Base-by-base conservation (phyloP, 2,329 filamentous ascomycete genomes). In the Tolypocladium inflatum region DNA sequence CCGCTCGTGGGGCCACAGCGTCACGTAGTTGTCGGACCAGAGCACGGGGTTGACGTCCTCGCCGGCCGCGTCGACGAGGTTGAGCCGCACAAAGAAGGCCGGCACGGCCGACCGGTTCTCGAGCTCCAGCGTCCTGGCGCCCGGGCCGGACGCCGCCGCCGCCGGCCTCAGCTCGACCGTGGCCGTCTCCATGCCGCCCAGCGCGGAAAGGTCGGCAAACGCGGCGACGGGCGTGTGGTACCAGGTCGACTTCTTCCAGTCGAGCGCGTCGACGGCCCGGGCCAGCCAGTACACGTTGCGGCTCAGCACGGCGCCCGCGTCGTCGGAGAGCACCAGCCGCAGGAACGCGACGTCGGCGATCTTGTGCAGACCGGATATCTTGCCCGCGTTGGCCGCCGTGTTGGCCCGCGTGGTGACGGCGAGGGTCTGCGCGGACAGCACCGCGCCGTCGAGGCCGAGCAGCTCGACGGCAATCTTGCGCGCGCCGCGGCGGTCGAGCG, bases 21-120 rank as follows among this genome's bases (percentile, higher is more conserved):
- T 85, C 15, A 87, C 71, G 60, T 86, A 87, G 60, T 87, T 87
- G 61, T 86, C 83, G 1, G 78, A 79, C 83, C 84, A 87, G 23
- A 73, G 71, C 1, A 83, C 75, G 0, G 82, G 80, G 5, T 76
- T 61, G 0, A 84, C 72, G 55, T 83, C 80, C 0, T 70, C 62
- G 0, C 75, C 75, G 0, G 66, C 59, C 2, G 57, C 60, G 60
- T 82, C 74, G 0, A 83, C 72, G 1, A 84, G 65, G 52, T 76
- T 76, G 37, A 86, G 57, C 2, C 77, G 71, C 10, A 87, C 62
- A 60, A 87, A 87, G 52, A 86, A 79, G 0, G 83, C 84, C 0
- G 84, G 84, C 0, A 79, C 66, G 0, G 69, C 57, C 0, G 79
- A 78, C 48, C 69, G 67, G 60, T 87, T 87, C 62, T 82, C 74